A percentile compares a stretch with the other conserved stretches of the same genome.
Conservation (phyloP, 2,329 filamentous ascomycete genomes). For the Paecilomyces fulvus region DNA sequence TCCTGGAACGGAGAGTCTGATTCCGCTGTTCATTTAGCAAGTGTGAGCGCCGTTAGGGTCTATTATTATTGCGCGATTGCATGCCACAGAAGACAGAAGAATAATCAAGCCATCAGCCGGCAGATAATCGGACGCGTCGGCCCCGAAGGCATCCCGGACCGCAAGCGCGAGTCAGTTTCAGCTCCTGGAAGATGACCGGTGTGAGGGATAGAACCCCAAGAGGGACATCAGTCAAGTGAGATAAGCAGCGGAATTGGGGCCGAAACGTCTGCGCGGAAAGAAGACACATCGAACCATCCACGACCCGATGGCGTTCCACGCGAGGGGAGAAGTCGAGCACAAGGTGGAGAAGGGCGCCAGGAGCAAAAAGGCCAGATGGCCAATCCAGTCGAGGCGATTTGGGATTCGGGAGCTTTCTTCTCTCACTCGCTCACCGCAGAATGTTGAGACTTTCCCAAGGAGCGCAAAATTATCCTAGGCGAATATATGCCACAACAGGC, state of each 20-base stretch:
- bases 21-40: background rate
- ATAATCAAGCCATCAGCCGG: background rate
- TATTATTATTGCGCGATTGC: background rate
- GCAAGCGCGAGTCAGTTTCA: background rate
- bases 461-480: background rate
- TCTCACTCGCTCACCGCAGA: background rate
- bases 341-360: background rate
- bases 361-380: background rate
- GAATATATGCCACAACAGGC: background rate
- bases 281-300: background rate
- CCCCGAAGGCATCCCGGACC: background rate
- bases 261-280: background rate
- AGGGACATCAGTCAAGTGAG: background rate
- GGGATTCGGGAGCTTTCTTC: background rate
- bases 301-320: background rate
- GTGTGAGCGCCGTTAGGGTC: background rate
- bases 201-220: background rate
- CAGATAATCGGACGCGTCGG: background rate
- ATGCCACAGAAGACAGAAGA: background rate
- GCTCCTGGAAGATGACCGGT: background rate
- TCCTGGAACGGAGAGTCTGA: background rate
- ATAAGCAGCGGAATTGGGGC: background rate
- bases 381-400: background rate
- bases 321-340: background rate
- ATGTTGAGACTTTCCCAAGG: background rate